Conservation (phyloP, 2,329 filamentous ascomycete species). For the Apiospora rasikravindrae region DNA sequence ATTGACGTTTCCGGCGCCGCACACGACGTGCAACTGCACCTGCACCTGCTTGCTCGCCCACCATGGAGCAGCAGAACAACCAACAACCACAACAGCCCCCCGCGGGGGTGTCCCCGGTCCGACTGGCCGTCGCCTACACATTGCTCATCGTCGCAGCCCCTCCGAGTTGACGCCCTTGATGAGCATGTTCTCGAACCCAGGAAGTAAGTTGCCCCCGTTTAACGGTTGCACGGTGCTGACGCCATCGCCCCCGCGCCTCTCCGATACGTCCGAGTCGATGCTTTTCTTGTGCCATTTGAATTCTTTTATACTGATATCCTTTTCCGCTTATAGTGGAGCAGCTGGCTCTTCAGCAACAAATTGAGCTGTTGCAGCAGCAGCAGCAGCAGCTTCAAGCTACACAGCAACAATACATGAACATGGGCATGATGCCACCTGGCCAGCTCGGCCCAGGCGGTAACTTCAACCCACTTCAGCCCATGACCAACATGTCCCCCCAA, state of each 20-base stretch:
- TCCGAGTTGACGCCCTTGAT: slow-evolving; percentile 97
- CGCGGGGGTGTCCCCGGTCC: slow-evolving; percentile 70
- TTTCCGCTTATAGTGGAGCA: slow-evolving; percentile 76
- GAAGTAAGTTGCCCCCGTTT: slow-evolving; percentile 57
- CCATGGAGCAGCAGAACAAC: slow-evolving; percentile 70
- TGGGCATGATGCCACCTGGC: slow-evolving; percentile 90
- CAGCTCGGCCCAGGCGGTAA: slow-evolving; percentile 76
- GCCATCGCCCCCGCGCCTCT: neutral
- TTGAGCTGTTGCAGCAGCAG: slow-evolving; percentile 95
- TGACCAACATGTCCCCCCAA: slow-evolving; percentile 79
- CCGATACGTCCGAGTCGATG: slow-evolving; percentile 4
- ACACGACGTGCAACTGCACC: slow-evolving; percentile 50
- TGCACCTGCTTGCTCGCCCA: slow-evolving; percentile 46
- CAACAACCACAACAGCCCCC: slow-evolving; percentile 53
- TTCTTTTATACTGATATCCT: slow-evolving; percentile 30
- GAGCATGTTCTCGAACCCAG: slow-evolving; percentile 79
- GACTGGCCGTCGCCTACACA: slow-evolving; percentile 88
- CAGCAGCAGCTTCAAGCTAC: slow-evolving; percentile 97
- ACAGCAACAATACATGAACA: slow-evolving; percentile 96
- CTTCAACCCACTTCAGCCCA: slow-evolving; percentile 80
- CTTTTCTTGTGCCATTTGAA: slow-evolving; percentile 11
- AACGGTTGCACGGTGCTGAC: neutral
- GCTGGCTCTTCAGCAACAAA: slow-evolving; percentile 96
- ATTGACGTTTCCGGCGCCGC: slow-evolving; percentile 44
- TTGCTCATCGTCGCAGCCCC: slow-evolving; percentile 94